Evolutionary conservation across 2,329 filamentous ascomycete species (phyloP), one percentile per base, ranked within the genome.

Genomic region (Monilinia fructicola): DNA sequence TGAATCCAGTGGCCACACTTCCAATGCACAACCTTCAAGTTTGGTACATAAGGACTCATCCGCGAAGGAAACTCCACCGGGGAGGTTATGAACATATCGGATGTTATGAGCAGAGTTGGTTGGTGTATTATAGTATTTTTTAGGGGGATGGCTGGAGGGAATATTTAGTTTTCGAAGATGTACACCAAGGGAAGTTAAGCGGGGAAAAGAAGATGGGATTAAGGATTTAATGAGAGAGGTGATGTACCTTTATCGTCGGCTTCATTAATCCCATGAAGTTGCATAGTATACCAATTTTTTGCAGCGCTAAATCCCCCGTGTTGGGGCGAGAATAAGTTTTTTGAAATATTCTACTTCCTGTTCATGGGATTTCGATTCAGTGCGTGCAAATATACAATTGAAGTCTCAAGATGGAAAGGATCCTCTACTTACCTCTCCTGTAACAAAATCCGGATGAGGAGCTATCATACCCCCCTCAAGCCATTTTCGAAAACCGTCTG

Each of bases 1-100:
- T 72, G 71, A 65, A 73, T 66, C 72, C 72, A 73, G 68, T 73
- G 68, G 1, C 70, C 71, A 58, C 68, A 62, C 12, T 70, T 68
- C 28, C 71, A n/a, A 67, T 71, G 67, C 23, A 67, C 54, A 56
- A 69, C 35, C 54, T 42, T 64, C 46, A 73, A 52, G 40, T 68
- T 44, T 5, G 65, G 54, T 14, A 64, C 64, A 21, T 67, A 64
- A 18, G 69, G 67, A 9, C 21, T 52, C 48, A 54, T 54, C 46
- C 55, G 42, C 66, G 70, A 71, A 2, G 31, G 11, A 11, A 46
- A 54, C 12, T 66, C 67, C 44, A 67, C 69, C 40, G 61, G 54
- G 21, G 38, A 10, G 59, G 68, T 70, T 44, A 71, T 65, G 4
- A 60, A 60, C 66, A 70, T 69, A 23, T 64, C 68, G 14, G 63